Evolutionary conservation across 345 rosid species (phyloP).

Genomic region (Gossypium arboreum): DNA sequence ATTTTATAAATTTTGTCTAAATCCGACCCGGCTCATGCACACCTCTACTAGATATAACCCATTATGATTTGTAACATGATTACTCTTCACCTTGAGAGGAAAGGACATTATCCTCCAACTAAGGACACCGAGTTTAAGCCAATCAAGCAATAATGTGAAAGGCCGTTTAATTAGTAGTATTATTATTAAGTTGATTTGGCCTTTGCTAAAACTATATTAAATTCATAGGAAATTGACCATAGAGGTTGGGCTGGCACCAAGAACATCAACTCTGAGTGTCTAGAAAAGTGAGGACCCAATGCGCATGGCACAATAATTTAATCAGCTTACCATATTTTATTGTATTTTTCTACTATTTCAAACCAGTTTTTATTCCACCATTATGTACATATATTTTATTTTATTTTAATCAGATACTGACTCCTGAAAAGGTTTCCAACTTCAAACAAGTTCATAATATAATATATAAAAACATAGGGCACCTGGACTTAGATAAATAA

Average conservation of each 20-base stretch:
- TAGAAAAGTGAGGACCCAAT: neutral
- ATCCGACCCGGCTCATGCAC: too few relatives aligned
- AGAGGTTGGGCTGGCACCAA: neutral
- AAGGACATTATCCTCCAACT: neutral
- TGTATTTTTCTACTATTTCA: neutral
- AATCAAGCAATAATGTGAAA: neutral
- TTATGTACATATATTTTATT: neutral
- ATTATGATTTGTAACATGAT: neutral
- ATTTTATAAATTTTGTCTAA: too few relatives aligned
- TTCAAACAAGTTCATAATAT: neutral
- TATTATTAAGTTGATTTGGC: neutral
- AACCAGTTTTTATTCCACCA: neutral
- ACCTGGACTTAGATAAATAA: neutral
- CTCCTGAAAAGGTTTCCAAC: slow-evolving; percentile 7
- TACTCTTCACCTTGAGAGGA: neutral
- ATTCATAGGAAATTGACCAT: slow-evolving; percentile 1
- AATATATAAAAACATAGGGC: neutral
- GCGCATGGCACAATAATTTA: neutral
- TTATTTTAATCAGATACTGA: neutral
- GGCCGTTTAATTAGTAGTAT: neutral
- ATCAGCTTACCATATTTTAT: neutral
- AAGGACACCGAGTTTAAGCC: neutral
- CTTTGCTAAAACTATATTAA: neutral
- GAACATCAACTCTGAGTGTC: neutral
- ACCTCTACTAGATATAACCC: neutral